Evolutionary conservation across 129 eudicot species (phyloP).

Genomic region (Arctium minus): DNA sequence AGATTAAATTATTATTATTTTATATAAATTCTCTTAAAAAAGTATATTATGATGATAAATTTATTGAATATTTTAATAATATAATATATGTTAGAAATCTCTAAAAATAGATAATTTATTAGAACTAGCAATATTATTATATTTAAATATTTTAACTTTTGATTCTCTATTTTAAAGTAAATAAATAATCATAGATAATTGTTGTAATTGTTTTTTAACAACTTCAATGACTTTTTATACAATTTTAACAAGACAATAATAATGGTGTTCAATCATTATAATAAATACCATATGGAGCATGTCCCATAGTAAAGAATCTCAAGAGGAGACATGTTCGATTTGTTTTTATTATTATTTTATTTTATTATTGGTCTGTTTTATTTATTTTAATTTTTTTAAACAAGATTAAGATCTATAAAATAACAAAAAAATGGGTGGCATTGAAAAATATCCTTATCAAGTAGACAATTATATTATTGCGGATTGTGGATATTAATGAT

Average conservation of each 20-base stretch:
- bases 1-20: no score
- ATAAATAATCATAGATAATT: no score
- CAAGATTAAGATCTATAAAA: background rate
- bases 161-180: no score
- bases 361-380: background rate
- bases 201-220: background rate
- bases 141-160: no score
- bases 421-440: background rate
- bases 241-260: background rate
- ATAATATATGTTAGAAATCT: no score
- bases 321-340: background rate
- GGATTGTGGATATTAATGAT: background rate
- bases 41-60: no score
- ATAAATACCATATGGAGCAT: background rate
- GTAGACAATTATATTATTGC: background rate
- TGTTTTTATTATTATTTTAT: background rate
- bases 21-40: no score
- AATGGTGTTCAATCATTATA: background rate
- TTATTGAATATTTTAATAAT: no score
- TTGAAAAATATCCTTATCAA: background rate
- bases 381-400: background rate
- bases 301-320: background rate
- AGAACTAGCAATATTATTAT: no score
- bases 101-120: no score
- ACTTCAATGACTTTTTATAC: background rate